phyloP scores from a whole-genome alignment of 208 protist genomes.

The Trypanosoma platydactyli region DNA sequence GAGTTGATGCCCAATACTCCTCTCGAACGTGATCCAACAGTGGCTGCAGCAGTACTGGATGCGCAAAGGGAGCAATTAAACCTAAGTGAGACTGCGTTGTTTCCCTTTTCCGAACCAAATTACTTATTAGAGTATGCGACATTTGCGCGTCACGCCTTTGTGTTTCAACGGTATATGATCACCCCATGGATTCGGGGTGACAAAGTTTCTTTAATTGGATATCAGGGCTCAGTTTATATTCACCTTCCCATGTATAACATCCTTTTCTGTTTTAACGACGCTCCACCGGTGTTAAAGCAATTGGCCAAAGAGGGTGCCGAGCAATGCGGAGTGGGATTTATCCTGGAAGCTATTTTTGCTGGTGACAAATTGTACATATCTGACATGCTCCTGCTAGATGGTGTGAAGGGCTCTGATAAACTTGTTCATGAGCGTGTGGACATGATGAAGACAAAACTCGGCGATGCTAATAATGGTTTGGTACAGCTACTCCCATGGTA shows the following conservation, averaged over 20 bases:
- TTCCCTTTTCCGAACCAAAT: constrained; percentile 83
- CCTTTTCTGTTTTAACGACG: constrained; percentile 48
- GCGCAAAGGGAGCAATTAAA: constrained; percentile 43
- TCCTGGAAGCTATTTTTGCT: constrained; percentile 71
- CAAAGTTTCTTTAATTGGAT: constrained; percentile 76
- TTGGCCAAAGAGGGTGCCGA: constrained; percentile 13
- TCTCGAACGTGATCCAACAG: constrained; percentile 51
- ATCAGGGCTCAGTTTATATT: constrained; percentile 60
- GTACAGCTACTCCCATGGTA: constrained; percentile 70
- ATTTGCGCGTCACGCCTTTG: constrained; percentile 63
- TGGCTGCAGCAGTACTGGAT: constrained; percentile 54
- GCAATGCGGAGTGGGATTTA: constrained; percentile 40
- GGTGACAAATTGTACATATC: constrained; percentile 73
- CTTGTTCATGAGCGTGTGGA: constrained; percentile 66
- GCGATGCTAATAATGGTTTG: constrained; percentile 41
- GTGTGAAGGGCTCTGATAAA: constrained; percentile 44
- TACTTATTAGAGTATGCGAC: constrained; percentile 81
- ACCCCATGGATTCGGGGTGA: constrained; percentile 81
- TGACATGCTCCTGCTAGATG: constrained; percentile 72
- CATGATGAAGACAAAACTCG: constrained; percentile 50
- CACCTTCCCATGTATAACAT: constrained; percentile 79
- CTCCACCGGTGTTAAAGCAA: constrained; percentile 18
- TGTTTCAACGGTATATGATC: constrained; percentile 67
- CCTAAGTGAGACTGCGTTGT: constrained; percentile 33
- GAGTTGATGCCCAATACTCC: constrained; percentile 60